Evolutionary conservation across 345 rosid genomes (phyloP), one percentile per base, ranked within the genome.

Genomic region (Euphorbia peplus): DNA sequence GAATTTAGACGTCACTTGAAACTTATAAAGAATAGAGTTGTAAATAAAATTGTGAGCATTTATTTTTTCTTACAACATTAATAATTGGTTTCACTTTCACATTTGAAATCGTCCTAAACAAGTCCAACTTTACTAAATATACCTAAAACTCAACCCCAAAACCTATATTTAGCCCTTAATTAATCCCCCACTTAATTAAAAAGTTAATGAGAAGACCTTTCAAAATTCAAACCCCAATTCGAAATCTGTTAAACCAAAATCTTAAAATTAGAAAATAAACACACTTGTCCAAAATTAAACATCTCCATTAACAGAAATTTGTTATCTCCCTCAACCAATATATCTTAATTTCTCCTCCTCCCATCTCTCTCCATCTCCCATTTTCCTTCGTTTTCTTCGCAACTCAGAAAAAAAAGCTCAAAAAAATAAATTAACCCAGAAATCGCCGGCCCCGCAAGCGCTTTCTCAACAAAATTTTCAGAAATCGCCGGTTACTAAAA

Each of bases 281-380:
- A n/a, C n/a, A n/a, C n/a, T n/a, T n/a, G 25, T 30, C 57, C 56
- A 69, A 69, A 60, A 30, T 59, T 35, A n/a, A n/a, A n/a, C n/a
- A 69, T 22, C 58, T n/a, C 2, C 12, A 14, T 22, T 70, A 70
- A 60, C 66, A 12, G 55, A 68, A n/a, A 55, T 39, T 63, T 15
- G 53, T 55, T 55, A 68, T 6, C 42, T 39, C 8, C 8, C 9
- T 39, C 42, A 26, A 32, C 21, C 8, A 9, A 15, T 51, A 21
- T 39, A 12, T 1, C 62, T 30, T n/a, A 42, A 4, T 13, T 8
- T 41, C 39, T 55, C 44, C 30, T 52, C 62, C 63, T 67, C 46
- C 50, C 71, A 68, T 68, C 63, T 55, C 77, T 74, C 77, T 46
- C 73, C 69, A 61, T 68, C 72, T 63, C 37, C 73, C 77, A 54